Evolutionary conservation across 768 basidiomycete genomes (phyloP), one percentile per base, ranked within the genome.

Genomic region (Tulasnella calospora): DNA sequence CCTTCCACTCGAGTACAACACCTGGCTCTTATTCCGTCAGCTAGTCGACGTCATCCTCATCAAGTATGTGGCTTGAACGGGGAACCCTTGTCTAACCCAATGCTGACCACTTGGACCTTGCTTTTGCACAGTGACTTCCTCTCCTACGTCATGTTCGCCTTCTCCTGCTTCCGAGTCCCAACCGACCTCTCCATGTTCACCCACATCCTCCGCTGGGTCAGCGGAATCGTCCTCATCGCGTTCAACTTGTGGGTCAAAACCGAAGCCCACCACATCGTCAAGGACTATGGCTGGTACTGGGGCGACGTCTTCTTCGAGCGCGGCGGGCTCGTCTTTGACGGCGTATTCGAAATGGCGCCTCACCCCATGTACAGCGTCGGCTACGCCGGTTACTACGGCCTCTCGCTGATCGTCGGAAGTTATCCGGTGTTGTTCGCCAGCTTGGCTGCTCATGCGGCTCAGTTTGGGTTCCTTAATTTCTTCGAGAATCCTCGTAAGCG

Each of bases 181-280:
- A 87, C 90, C 46, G 91, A 89, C 61, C 88, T 98, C 40, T 93
- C 95, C 0, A 73, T 88, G 67, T 82, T 87, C 12, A 88, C 94
- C 23, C 96, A 98, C 83, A 83, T 92, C 80, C 88, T 95, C 85
- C 94, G 94, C 81, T 99, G 97, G 97, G 84, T 92, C 69, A 92
- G 92, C 30, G 98, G 98, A 6, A 83, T 94, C 79, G 88, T 89
- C 0, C 86, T 99, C 35, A 95, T 99, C 83, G 89, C 88, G 30
- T 99, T 99, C 88, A 99, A 99, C 84, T 88, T 99, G 46, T 99
- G 96, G 96, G 95, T 99, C 80, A 99, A 99, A 83, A 94, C 93
- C 2, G 97, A 99, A 83, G 98, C 98, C 0, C 98, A 99, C 83
- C 89, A 95, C 76, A 95, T 99, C 72, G 96, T 99, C 79, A 99